Evolutionary conservation across 2,329 filamentous ascomycete species (phyloP).

Genomic region (Talaromyces sp.): DNA sequence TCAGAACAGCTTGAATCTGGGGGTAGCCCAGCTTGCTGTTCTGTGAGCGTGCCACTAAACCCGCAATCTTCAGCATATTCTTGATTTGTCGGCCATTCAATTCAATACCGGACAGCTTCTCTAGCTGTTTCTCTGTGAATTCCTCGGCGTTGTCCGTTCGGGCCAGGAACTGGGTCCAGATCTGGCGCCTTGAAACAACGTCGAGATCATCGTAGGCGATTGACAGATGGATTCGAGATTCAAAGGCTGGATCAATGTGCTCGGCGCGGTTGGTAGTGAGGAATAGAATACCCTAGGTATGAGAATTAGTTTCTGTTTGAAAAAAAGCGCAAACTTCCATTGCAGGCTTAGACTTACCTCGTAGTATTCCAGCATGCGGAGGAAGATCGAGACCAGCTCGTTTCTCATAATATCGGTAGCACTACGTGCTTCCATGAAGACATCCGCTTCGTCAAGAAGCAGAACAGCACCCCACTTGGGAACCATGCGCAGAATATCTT

Average conservation of each 20-base stretch:
- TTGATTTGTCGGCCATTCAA: conserved; percentile 48
- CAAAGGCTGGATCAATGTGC: conserved; percentile 54
- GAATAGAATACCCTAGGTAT: conserved; percentile 49
- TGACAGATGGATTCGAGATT: conserved; percentile 48
- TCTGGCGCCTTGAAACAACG: conserved; percentile 35
- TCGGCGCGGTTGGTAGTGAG: conserved; percentile 57
- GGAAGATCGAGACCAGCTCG: conserved; percentile 47
- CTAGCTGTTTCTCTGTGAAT: conserved; percentile 27
- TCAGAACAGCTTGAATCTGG: conserved; percentile 25
- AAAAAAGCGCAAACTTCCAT: background rate
- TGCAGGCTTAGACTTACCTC: conserved; percentile 16
- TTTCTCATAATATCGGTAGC: conserved; percentile 49
- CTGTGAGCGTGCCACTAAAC: conserved; percentile 40
- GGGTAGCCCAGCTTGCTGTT: conserved; percentile 19
- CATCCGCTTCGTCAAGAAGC: conserved; percentile 53
- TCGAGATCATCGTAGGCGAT: conserved; percentile 46
- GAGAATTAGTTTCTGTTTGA: conserved; percentile 36
- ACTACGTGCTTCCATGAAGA: conserved; percentile 39
- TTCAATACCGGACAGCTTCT: conserved; percentile 23
- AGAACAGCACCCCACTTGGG: conserved; percentile 56
- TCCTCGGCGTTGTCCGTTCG: conserved; percentile 17
- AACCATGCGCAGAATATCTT: conserved; percentile 52
- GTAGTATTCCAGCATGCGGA: conserved; percentile 34
- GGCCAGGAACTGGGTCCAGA: conserved; percentile 51
- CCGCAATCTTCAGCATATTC: conserved; percentile 48